Base-by-base conservation (phyloP, 441 rosid species). In the Croton laevigatus region DNA sequence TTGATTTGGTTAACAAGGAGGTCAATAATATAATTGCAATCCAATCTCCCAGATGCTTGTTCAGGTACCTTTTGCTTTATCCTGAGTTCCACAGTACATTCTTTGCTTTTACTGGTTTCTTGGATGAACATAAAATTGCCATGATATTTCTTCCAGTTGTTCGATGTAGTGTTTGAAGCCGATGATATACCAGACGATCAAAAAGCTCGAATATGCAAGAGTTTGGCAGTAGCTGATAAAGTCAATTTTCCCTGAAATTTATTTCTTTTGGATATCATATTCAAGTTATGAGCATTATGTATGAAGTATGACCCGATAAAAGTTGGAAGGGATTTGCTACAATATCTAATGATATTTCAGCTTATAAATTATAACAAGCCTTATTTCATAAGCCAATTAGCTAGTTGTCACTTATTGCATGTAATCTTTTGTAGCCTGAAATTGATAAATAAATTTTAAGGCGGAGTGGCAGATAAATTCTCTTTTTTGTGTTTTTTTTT, bases 1-100 rank as follows among this genome's bases (percentile, higher is more conserved):
- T 95, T 67, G 99, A 95, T 84, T 67, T 83, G 81, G 97, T 95
- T 22, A 86, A 91, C 82, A 89, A 87, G 80, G 95, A 89, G 84
- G 99, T 89, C 64, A 86, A 83, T 76, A 76, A 85, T 71, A 75
- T 90, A 62, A 90, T 90, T 62, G 92, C 91, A 49, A 87, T 85
- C 97, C 98, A 12, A 96, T 87, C 66, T 86, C 97, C 73, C 95
- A 93, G 83, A 79, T 93, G 87, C 88, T 93, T 80, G 78, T 83
- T 73, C 97, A 89, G 95, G 99, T 93, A 22, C 22, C 22, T 53
- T 71, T 64, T 62, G 49, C 55, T 69, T 63, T 59, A 17, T 66
- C 19, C 27, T 32, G 53, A 54, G 32, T 27, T 1, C 32, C 32
- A 27, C 2, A 27, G 32, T 36, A 22, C 8, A 42, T 44, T 32